Base-by-base conservation (phyloP, 495 filamentous ascomycete genomes). In the Neurospora sp. region DNA sequence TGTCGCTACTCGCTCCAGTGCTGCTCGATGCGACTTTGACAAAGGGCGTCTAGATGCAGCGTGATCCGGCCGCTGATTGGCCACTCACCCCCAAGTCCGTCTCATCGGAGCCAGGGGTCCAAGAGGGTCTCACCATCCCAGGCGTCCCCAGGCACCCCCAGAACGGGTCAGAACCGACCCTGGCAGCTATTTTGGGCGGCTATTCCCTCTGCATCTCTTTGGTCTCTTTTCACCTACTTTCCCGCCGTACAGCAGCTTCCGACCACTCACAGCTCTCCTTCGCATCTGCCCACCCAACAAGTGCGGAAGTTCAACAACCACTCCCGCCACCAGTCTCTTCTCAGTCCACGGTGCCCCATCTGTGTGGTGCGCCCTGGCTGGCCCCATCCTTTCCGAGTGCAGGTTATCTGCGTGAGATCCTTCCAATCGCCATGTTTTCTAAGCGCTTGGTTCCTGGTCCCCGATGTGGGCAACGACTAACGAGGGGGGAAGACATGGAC, bases 11-110 rank as follows among this genome's bases (percentile, higher is more conserved):
- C 23, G 27, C 54, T 66, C 54, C 12, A 66, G 27, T 18, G 54
- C 14, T 66, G 12, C 14, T 66, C 27, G 54, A 66, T 66, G 54
- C 54, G 27, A 66, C 54, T 66, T 66, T 35, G 27, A 37, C 54
- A 66, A 66, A 66, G 66, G 76, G 79, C 79, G 79, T 80, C 72
- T 78, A 80, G n/a, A 79, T 78, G 78, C 76, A 79, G 70, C 54
- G 79, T 80, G 79, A 80, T 75, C 11, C 74, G 7, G 23, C 3
- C 39, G 2, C 37, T 80, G 76, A 79, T 80, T 80, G 78, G 79
- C 37, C 37, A 14, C 12, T 1, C 2, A 10, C 7, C 12, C 48
- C 20, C 73, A 72, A 70, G 74, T 75, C 73, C 66, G 23, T 62
- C 40, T 46, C 20, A 70, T 70, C 69, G 37, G 37, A 70, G 54